Evolutionary conservation across 169 alveolate genomes (phyloP).

Genomic region (Perkinsus chesapeaki): DNA sequence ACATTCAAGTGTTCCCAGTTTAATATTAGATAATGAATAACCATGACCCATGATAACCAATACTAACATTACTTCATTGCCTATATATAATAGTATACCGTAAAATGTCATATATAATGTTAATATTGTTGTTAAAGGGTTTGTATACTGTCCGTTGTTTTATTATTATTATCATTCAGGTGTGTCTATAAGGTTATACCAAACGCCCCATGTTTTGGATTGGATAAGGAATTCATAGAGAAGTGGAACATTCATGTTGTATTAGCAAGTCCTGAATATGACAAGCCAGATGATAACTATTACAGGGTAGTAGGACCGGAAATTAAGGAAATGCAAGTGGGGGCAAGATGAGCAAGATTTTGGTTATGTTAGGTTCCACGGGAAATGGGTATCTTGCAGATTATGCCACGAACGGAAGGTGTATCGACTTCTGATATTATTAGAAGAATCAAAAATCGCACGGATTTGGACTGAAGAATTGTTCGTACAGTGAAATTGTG

Average conservation of each 20-base stretch:
- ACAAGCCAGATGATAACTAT: slow-evolving; percentile 4
- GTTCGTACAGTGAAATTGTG: not conserved
- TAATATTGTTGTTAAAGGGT: too few species aligned
- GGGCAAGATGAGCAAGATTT: not conserved
- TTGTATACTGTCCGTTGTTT: too few species aligned
- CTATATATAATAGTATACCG: too few species aligned
- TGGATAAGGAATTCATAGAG: not conserved
- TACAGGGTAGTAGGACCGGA: not conserved
- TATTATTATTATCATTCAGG: too few species aligned
- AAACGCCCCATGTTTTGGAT: slow-evolving; percentile 11
- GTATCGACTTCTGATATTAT: slow-evolving; percentile 8
- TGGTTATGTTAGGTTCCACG: not conserved
- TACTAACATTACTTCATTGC: too few species aligned
- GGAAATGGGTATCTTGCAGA: slow-evolving; percentile 8
- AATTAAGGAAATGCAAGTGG: not conserved
- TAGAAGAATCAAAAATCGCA: not conserved
- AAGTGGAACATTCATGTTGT: slow-evolving; percentile 6
- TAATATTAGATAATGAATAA: too few species aligned
- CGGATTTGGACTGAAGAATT: not conserved
- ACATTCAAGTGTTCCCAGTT: too few species aligned
- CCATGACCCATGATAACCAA: too few species aligned
- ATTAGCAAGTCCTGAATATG: not conserved
- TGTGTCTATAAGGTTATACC: slow-evolving; percentile 5
- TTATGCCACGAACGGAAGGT: not conserved
- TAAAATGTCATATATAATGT: too few species aligned